phyloP scores from a whole-genome alignment of 768 basidiomycete species.

The Trichaptum fuscoviolaceum region DNA sequence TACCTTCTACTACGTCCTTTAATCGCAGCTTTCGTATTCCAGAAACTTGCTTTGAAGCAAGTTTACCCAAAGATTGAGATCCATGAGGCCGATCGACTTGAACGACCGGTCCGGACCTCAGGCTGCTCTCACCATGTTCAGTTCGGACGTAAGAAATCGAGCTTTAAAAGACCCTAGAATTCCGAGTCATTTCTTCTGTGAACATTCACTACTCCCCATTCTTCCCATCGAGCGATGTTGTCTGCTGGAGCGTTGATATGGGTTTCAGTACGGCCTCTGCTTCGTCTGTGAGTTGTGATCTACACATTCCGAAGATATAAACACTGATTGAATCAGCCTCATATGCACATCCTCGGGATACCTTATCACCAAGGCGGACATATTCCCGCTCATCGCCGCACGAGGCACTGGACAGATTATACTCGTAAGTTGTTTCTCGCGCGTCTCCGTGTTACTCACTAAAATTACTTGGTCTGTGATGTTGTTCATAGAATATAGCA shows the following conservation, averaged over 20 bases:
- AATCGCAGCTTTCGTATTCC: not conserved
- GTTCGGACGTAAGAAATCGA: not conserved
- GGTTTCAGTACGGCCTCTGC: constrained; percentile 54
- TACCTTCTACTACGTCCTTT: not conserved
- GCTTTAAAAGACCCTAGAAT: not conserved
- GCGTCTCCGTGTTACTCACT: not conserved
- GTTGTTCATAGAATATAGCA: constrained; percentile 39
- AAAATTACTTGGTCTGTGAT: not conserved
- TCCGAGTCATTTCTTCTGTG: not conserved
- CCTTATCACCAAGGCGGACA: constrained; percentile 50
- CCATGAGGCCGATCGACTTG: not conserved
- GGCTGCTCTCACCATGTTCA: not conserved
- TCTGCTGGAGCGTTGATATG: constrained; percentile 49
- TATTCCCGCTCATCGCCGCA: constrained; percentile 55
- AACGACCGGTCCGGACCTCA: not conserved
- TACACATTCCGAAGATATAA: constrained; percentile 8
- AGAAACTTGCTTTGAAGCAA: not conserved
- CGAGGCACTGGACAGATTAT: constrained; percentile 55
- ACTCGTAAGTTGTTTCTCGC: constrained; percentile 31
- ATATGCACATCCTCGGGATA: constrained; percentile 53
- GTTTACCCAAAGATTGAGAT: not conserved
- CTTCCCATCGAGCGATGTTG: constrained; percentile 12
- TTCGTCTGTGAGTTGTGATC: constrained; percentile 46
- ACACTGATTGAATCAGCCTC: constrained; percentile 35
- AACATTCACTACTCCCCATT: not conserved